These are phyloP conservation scores for Carpinus viminea DNA, from an alignment of 306 rosid species.

Conservation along the genomic window DNA sequence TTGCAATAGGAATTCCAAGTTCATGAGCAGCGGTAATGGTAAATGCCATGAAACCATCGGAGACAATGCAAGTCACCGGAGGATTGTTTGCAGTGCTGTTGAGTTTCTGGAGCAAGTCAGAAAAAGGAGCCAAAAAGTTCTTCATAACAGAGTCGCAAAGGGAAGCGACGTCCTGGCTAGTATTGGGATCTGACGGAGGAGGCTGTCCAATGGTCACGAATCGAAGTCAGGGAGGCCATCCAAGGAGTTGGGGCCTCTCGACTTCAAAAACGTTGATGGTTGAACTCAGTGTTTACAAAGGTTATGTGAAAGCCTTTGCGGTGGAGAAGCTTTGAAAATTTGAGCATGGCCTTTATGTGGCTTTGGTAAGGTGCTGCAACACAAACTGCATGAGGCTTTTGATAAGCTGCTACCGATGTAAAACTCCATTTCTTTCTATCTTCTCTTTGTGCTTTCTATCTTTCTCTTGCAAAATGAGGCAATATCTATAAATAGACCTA, in stretches of 20 bases:
- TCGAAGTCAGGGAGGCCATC: constrained; percentile 5
- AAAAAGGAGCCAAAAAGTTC: constrained; percentile 1
- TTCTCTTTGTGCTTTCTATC: no score
- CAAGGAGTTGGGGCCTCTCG: constrained; percentile 4
- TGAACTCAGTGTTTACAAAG: constrained; percentile 24
- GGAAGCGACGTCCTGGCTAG: not conserved
- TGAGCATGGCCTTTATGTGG: constrained; percentile 20
- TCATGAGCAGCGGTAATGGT: not conserved
- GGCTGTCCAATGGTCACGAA: constrained; percentile 15
- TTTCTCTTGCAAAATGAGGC: no score
- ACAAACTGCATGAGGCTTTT: constrained; percentile 10
- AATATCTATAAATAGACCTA: no score
- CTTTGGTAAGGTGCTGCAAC: constrained; percentile 1
- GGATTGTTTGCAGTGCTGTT: not conserved
- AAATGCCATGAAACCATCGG: constrained; percentile 10
- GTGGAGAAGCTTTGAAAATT: constrained; percentile 22
- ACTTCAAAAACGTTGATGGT: constrained; percentile 3
- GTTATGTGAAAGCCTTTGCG: constrained; percentile 8
- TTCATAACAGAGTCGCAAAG: not conserved
- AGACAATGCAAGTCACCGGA: not conserved
- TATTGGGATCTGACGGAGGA: not conserved
- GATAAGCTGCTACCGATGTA: no score
- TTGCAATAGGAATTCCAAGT: not conserved
- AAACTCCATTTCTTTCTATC: not conserved
- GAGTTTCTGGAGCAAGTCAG: constrained; percentile 6